Percentiles rank a stretch among this genome's conserved stretches.
phyloP scores from a whole-genome alignment of 495 filamentous ascomycete genomes.

The Chaetomium cochliodes region DNA sequence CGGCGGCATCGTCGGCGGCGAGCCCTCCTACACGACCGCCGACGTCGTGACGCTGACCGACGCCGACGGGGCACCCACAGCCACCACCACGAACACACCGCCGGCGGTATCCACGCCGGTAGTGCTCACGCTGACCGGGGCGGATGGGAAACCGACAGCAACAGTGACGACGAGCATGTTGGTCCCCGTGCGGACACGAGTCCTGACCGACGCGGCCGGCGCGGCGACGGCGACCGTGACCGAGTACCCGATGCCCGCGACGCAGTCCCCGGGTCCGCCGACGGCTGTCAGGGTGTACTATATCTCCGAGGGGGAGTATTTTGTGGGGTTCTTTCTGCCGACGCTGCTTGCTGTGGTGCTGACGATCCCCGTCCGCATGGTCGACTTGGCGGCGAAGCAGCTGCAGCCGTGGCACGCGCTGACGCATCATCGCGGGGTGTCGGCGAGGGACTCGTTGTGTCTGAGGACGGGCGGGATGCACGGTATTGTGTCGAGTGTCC shows the following conservation, averaged over 20 bases:
- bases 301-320: background rate
- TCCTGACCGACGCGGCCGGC: background rate
- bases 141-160: background rate
- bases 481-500: background rate
- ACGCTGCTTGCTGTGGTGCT: background rate
- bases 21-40: background rate
- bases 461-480: background rate
- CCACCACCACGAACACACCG: background rate
- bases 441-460: background rate
- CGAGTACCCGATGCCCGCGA: background rate
- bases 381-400: constrained; percentile 2
- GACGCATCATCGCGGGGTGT: background rate
- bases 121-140: background rate
- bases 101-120: background rate
- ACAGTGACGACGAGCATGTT: background rate
- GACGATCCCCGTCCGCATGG: background rate
- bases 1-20: background rate
- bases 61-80: background rate
- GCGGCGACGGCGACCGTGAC: background rate
- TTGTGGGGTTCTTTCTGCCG: background rate
- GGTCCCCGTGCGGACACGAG: background rate
- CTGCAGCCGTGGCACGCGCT: constrained; percentile 5
- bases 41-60: background rate
- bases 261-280: no score
- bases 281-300: background rate